These are phyloP conservation scores for Diaporthe batatas DNA, from an alignment of 2,329 filamentous ascomycete species.

Conservation along the genomic window DNA sequence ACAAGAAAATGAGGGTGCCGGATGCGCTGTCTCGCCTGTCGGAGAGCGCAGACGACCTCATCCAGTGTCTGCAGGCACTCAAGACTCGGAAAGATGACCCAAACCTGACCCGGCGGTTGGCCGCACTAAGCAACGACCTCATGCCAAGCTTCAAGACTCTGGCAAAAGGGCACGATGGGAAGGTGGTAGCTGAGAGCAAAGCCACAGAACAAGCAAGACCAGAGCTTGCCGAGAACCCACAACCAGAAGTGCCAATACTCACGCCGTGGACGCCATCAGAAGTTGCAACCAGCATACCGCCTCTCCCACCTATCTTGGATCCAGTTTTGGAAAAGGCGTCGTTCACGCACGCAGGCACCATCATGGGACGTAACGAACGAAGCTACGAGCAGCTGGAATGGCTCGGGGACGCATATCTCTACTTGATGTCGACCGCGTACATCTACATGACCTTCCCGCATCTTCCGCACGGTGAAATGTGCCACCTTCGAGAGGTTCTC, in stretches of 20 bases:
- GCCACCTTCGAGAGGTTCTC: constrained; percentile 82
- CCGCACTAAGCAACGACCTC: constrained; percentile 41
- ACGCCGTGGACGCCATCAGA: constrained; percentile 66
- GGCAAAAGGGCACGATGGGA: constrained; percentile 17
- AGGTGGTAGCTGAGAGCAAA: not conserved
- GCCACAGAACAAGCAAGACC: not conserved
- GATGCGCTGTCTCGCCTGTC: constrained; percentile 50
- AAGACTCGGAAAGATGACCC: constrained; percentile 35
- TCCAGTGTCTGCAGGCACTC: constrained; percentile 54
- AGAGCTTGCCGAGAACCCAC: constrained; percentile 40
- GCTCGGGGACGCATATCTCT: constrained; percentile 88
- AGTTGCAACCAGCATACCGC: constrained; percentile 64
- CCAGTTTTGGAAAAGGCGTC: constrained; percentile 70
- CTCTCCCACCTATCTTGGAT: constrained; percentile 73
- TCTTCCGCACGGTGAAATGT: constrained; percentile 76
- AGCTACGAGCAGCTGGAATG: constrained; percentile 90
- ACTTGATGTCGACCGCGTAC: constrained; percentile 80
- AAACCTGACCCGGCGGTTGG: constrained; percentile 45
- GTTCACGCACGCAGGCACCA: constrained; percentile 74
- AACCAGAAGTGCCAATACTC: constrained; percentile 46
- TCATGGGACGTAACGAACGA: constrained; percentile 52
- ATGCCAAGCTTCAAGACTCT: constrained; percentile 38
- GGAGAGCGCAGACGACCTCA: constrained; percentile 55
- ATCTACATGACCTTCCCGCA: constrained; percentile 80
- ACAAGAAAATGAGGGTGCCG: constrained; percentile 44